Percentiles rank a stretch among this genome's conserved stretches.
These are phyloP conservation scores for Auriculariales sp. DNA, from an alignment of 768 basidiomycete genomes.

Conservation along the genomic window DNA sequence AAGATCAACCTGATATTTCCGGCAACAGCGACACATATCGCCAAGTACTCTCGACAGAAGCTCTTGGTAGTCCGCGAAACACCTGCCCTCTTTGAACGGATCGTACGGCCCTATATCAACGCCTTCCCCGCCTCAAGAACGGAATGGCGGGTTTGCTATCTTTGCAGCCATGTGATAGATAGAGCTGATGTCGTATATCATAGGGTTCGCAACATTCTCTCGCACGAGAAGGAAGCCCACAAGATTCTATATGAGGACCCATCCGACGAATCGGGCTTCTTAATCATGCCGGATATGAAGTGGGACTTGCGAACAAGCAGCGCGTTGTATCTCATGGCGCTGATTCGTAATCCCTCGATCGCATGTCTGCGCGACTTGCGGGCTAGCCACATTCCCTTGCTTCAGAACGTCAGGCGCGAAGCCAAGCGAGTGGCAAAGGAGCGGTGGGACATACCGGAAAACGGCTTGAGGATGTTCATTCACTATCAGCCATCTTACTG, in stretches of 20 bases:
- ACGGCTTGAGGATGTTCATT: constrained; percentile 62
- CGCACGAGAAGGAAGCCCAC: constrained; percentile 58
- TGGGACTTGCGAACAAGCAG: constrained; percentile 74
- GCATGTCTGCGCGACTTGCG: constrained; percentile 66
- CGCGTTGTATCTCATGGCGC: constrained; percentile 74
- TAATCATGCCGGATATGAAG: constrained; percentile 92
- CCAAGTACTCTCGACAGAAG: constrained; percentile 74
- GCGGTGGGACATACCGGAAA: constrained; percentile 50
- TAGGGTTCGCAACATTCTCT: constrained; percentile 80
- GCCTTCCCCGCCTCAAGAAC: constrained; percentile 64
- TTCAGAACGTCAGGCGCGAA: constrained; percentile 47
- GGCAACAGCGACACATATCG: constrained; percentile 79
- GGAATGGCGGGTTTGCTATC: constrained; percentile 43
- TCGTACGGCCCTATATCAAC: constrained; percentile 69
- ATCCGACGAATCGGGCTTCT: constrained; percentile 37
- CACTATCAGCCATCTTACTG: constrained; percentile 98
- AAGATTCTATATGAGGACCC: constrained; percentile 50
- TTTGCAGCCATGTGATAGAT: constrained; percentile 1
- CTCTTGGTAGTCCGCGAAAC: constrained; percentile 70
- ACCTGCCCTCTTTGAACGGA: constrained; percentile 49
- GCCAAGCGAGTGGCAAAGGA: constrained; percentile 37
- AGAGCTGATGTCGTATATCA: not conserved
- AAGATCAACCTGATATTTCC: constrained; percentile 79
- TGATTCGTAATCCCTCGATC: constrained; percentile 45
- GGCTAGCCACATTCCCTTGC: constrained; percentile 44